Percentiles rank a stretch among this genome's conserved stretches.
Conservation (phyloP, 768 basidiomycete species). For the Auricularia cornea region DNA sequence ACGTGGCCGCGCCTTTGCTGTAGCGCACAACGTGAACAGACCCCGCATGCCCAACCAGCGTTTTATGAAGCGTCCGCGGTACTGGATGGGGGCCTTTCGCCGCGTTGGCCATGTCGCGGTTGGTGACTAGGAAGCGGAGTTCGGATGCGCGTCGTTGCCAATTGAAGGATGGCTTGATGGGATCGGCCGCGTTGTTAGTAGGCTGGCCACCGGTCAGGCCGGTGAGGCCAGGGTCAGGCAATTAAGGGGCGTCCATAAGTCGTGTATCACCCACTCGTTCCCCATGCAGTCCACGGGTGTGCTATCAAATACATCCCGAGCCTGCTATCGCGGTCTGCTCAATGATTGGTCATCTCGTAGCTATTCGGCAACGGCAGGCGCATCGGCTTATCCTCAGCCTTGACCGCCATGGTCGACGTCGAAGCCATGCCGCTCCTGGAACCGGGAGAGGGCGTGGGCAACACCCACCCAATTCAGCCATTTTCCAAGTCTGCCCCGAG, state of each 20-base stretch:
- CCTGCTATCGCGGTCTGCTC: too few relatives aligned
- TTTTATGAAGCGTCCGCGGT: constrained; percentile 49
- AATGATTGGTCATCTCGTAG: too few relatives aligned
- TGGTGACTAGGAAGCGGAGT: neutral
- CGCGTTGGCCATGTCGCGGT: neutral
- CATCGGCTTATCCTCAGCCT: too few relatives aligned
- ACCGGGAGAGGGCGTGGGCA: neutral
- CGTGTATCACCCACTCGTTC: too few relatives aligned
- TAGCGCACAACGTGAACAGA: constrained; percentile 88
- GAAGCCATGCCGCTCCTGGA: neutral
- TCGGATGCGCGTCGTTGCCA: neutral
- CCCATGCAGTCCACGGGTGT: too few relatives aligned
- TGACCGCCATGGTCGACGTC: neutral
- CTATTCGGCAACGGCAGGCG: too few relatives aligned
- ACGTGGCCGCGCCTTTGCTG: constrained; percentile 80
- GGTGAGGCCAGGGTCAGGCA: too few relatives aligned
- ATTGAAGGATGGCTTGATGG: too few relatives aligned
- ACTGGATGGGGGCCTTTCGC: constrained; percentile 1
- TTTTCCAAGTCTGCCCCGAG: neutral
- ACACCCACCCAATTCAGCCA: neutral
- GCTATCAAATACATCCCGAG: too few relatives aligned
- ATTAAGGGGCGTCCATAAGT: too few relatives aligned
- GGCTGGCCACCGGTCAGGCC: too few relatives aligned
- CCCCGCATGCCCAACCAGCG: constrained; percentile 64
- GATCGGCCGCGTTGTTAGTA: too few relatives aligned